A percentile compares a stretch with the other conserved stretches of the same genome.
Conservation (phyloP, 1,284 basidiomycete species). For the Heliocybe sulcata region DNA sequence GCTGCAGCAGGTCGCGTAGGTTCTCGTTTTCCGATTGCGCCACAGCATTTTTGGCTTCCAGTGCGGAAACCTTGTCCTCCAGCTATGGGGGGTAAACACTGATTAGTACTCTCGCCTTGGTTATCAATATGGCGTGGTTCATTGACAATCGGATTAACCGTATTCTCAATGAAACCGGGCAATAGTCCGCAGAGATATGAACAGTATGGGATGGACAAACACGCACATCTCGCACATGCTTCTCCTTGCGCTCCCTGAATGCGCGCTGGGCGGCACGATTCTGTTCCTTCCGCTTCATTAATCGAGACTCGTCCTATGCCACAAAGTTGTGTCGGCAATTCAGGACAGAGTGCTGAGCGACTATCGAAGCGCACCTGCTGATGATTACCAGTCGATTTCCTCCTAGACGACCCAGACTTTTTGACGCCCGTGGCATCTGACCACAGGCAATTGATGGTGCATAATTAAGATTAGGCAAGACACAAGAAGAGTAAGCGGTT, state of each 20-base stretch:
- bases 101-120: neutral
- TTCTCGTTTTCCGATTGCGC: conserved; percentile 70
- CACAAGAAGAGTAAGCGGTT: conserved; percentile 4
- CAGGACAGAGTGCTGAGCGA: neutral
- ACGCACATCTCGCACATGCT: conserved; percentile 82
- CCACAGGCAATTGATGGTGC: neutral
- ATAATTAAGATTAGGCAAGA: neutral
- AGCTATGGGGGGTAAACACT: conserved; percentile 35
- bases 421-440: conserved; percentile 10
- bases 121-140: no score
- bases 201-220: conserved; percentile 1
- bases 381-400: conserved; percentile 34
- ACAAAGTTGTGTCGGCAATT: neutral
- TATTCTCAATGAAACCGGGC: neutral
- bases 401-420: conserved; percentile 24
- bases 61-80: conserved; percentile 74
- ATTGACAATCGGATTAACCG: no score
- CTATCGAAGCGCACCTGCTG: conserved; percentile 18
- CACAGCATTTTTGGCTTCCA: conserved; percentile 69
- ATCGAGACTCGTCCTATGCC: conserved; percentile 57
- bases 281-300: conserved; percentile 81
- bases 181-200: neutral
- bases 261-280: conserved; percentile 82
- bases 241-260: conserved; percentile 83
- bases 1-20: conserved; percentile 65